Base-by-base conservation (phyloP, 1,284 basidiomycete genomes). In the Papiliotrema flavescens region DNA sequence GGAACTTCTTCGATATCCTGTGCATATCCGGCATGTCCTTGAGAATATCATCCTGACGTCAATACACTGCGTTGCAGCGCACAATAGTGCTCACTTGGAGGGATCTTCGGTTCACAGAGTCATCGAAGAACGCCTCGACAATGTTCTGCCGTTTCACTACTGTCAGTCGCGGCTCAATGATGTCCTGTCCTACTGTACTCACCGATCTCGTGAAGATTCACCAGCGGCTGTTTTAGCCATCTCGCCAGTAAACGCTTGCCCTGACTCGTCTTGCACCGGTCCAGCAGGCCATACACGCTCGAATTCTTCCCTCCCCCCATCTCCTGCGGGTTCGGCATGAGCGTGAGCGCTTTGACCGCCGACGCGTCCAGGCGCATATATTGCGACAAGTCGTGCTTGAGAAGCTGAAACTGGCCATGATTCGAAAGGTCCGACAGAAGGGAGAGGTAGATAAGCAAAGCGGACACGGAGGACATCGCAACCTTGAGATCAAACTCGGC, bases 301-400 rank as follows among this genome's bases (percentile, higher is more conserved):
- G 89, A 90, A 63, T 89, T 92, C 67, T 88, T 88, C 51, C 83
- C 73, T 5, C 74, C 75, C 4, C 78, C 75, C 22, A 75, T 68
- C 64, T 85, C 84, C 28, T 82, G 81, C 0, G 85, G 82, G 37
- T 84, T 81, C 43, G 94, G 91, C 49, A 90, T 86, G 14, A 98
- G 80, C 67, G 90, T 92, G 34, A 99, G 79, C 0, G 96, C 95
- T 34, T 90, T 84, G 19, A 98, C 79, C 0, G 96, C 96, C 59
- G 92, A 95, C 1, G 92, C 90, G 74, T 98, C 96, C 14, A 98
- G 83, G 56, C 88, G 88, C 88, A 99, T 96, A 74, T 88, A 98
- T 69, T 93, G 93, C 0, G 88, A 85, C 0, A 99, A 81, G 69
- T 98, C 94, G 72, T 98, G 94, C 0, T 87, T 89, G 47, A 83